A percentile compares a stretch with the other conserved stretches of the same genome.
phyloP scores from a whole-genome alignment of 768 basidiomycete genomes.

The Filobasidium floriforme region DNA sequence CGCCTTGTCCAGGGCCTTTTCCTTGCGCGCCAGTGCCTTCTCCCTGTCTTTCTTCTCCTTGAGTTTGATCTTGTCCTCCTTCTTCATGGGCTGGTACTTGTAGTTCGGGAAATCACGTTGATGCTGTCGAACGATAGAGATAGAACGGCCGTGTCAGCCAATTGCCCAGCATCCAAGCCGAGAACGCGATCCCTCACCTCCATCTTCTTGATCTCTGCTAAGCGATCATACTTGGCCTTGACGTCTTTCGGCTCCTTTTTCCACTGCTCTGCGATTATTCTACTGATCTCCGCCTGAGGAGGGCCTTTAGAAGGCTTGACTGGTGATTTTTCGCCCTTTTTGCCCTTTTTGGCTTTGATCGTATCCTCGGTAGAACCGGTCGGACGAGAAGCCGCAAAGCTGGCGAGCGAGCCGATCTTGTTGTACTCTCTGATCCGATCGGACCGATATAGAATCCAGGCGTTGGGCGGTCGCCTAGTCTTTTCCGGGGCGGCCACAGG shows the following conservation, averaged over 20 bases:
- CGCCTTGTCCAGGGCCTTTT: constrained; percentile 2
- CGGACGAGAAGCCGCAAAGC: constrained; percentile 38
- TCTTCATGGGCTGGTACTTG: constrained; percentile 42
- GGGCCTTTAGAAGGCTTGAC: constrained; percentile 18
- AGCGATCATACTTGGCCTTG: constrained; percentile 45
- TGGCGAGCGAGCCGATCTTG: background rate
- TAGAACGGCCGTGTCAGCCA: background rate
- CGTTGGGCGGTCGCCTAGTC: constrained; percentile 59
- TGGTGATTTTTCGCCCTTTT: background rate
- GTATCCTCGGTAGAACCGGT: constrained; percentile 37
- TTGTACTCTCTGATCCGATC: constrained; percentile 47
- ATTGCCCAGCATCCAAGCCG: background rate
- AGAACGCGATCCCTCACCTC: constrained; percentile 39
- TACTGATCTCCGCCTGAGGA: constrained; percentile 61
- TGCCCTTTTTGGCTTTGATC: background rate
- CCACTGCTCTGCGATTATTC: constrained; percentile 61
- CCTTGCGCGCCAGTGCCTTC: constrained; percentile 24
- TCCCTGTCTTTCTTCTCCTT: constrained; percentile 33
- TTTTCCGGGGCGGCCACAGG: background rate
- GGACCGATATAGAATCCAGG: constrained; percentile 74
- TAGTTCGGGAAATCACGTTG: constrained; percentile 37
- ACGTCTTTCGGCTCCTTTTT: constrained; percentile 51
- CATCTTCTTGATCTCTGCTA: constrained; percentile 36
- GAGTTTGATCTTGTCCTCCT: constrained; percentile 35
- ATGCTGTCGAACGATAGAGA: constrained; percentile 26